A percentile compares a stretch with the other conserved stretches of the same genome.
phyloP scores from a whole-genome alignment of 2,329 filamentous ascomycete genomes.

The Exophiala mesophila region DNA sequence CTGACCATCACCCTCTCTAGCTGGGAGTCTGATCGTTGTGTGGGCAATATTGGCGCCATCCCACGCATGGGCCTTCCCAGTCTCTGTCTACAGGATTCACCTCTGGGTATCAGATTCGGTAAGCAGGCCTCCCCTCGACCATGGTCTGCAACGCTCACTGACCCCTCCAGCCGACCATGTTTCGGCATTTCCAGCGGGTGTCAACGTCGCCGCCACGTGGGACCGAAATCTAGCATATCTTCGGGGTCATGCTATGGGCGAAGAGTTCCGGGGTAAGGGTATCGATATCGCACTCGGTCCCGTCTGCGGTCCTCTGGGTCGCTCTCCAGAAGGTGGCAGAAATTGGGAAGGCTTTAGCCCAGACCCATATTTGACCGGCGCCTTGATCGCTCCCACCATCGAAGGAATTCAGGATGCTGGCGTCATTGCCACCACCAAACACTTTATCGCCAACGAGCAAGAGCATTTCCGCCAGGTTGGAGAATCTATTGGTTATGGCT shows the following conservation, averaged over 20 bases:
- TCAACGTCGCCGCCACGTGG: constrained; percentile 79
- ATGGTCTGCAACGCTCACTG: constrained; percentile 15
- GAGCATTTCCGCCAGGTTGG: constrained; percentile 62
- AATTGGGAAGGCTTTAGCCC: constrained; percentile 66
- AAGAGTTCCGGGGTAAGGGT: constrained; percentile 70
- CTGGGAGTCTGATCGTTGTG: constrained; percentile 67
- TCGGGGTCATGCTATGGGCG: constrained; percentile 68
- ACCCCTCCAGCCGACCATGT: constrained; percentile 62
- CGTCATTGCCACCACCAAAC: constrained; percentile 78
- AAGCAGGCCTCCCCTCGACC: too few species aligned
- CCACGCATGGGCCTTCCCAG: constrained; percentile 60
- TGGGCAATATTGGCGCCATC: constrained; percentile 61
- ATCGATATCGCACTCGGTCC: constrained; percentile 72
- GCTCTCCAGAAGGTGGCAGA: constrained; percentile 61
- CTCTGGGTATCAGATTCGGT: constrained; percentile 69
- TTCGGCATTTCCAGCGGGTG: constrained; percentile 73
- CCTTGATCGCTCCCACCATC: constrained; percentile 67
- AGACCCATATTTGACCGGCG: constrained; percentile 70
- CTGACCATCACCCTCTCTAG: constrained; percentile 34
- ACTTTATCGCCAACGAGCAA: constrained; percentile 70
- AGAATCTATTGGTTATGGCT: constrained; percentile 56
- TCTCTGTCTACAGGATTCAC: constrained; percentile 83
- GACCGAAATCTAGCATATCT: constrained; percentile 65
- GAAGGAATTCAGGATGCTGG: constrained; percentile 76
- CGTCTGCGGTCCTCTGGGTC: constrained; percentile 68